Base-by-base conservation (phyloP, 768 basidiomycete species). In the Rhodotorula kratochvilovae region DNA sequence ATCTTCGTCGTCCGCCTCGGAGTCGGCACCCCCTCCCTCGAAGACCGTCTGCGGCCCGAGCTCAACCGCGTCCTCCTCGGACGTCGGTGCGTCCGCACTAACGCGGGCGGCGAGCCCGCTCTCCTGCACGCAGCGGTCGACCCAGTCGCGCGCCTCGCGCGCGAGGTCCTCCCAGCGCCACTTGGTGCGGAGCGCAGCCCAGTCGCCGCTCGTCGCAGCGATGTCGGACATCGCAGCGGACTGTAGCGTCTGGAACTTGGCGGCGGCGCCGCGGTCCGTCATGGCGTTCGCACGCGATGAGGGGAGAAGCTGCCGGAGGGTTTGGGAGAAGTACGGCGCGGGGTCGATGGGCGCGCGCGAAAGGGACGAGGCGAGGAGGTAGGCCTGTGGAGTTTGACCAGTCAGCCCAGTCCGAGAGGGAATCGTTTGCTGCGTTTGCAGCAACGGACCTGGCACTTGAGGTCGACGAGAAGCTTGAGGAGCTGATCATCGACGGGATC, bases 401-500 rank as follows among this genome's bases (percentile, higher is more conserved):
- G 36, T 39, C 33, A 39, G 48, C 25, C 46, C 25, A 13, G 33
- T 33, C n/a, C n/a, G n/a, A n/a, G 13, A 39, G 11, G 31, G 11
- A 16, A 8, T 17, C 25, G 39, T 5, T 6, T 11, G 42, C 33
- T 29, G 12, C 33, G 19, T 3, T 31, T 19, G 17, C 29, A 50
- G 21, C 42, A 53, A 25, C 59, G 54, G 10, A 71, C 70, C 60
- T 71, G 69, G 31, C 63, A 53, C 50, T 66, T 61, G 57, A 66
- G 50, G 25, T 48, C 64, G 15, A 71, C 15, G 8, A 71, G 35
- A 2, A 71, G 33, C 10, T 43, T 12, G n/a, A 66, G 0, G n/a
- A 27, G 11, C 6, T 6, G 17, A 3, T 71, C 64, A 17, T 58
- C 54, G n/a, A 66, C 36, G 7, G 43, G 31, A 1, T 53, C 64